Evolutionary conservation across 345 rosid genomes (phyloP).

Genomic region (Noccaea bulbosa): DNA sequence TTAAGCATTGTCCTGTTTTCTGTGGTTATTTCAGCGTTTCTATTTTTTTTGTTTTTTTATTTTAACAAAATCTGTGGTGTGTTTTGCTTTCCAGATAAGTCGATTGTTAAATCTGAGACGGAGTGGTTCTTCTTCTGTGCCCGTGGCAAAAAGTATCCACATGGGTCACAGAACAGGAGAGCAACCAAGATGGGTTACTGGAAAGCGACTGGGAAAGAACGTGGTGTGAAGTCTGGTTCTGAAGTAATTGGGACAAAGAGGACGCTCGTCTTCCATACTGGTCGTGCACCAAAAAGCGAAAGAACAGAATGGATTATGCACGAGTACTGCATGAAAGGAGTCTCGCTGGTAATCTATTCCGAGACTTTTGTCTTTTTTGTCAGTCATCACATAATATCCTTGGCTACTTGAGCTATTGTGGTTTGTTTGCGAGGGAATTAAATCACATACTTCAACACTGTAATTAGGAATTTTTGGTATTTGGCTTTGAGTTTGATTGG

Average conservation of each 20-base stretch:
- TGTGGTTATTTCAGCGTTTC: not conserved
- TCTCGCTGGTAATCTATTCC: constrained; percentile 52
- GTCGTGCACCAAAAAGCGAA: constrained; percentile 94
- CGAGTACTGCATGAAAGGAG: constrained; percentile 71
- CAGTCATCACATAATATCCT: constrained; percentile 13
- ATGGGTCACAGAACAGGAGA: constrained; percentile 78
- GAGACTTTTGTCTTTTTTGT: not conserved
- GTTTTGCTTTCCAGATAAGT: constrained; percentile 47
- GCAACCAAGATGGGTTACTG: constrained; percentile 85
- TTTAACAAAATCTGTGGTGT: not conserved
- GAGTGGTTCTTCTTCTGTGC: constrained; percentile 93
- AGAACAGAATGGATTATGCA: constrained; percentile 95
- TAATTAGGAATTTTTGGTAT: not conserved
- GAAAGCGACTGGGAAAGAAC: constrained; percentile 96
- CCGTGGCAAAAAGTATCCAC: constrained; percentile 87
- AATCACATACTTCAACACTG: not conserved
- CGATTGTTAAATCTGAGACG: constrained; percentile 65
- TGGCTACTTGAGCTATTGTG: not conserved
- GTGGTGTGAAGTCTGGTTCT: constrained; percentile 66
- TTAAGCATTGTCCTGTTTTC: not conserved
- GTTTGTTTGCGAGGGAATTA: constrained; percentile 1
- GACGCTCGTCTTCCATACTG: constrained; percentile 81
- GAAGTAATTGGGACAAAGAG: constrained; percentile 79
- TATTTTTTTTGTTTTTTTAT: not conserved
- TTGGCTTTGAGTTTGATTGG: constrained; percentile 28